Percentiles rank a stretch among this genome's conserved stretches.
These are phyloP conservation scores for Backusella westeae DNA, from an alignment of 192 early-diverging fungal species.

Conservation along the genomic window DNA sequence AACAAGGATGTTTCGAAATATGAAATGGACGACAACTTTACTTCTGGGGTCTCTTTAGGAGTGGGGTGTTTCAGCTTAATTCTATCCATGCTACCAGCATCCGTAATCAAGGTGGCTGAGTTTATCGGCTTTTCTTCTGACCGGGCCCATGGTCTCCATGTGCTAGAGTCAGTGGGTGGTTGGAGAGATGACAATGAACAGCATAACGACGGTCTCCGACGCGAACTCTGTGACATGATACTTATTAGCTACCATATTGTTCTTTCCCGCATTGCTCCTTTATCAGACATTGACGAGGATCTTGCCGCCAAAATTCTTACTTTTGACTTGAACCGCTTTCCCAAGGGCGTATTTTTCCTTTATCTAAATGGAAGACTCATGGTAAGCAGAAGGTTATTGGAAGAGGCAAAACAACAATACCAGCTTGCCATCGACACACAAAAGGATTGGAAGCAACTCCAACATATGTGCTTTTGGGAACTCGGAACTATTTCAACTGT, in stretches of 20 bases:
- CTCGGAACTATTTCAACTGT: constrained; percentile 65
- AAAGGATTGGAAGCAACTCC: constrained; percentile 72
- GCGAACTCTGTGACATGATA: constrained; percentile 74
- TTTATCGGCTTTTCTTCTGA: constrained; percentile 83
- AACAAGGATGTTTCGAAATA: constrained; percentile 44
- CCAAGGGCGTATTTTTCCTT: constrained; percentile 70
- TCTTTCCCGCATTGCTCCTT: constrained; percentile 65
- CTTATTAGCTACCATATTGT: constrained; percentile 77
- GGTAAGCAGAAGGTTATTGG: constrained; percentile 54
- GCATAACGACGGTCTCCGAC: constrained; percentile 59
- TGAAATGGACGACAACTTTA: constrained; percentile 76
- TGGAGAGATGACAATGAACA: constrained; percentile 45
- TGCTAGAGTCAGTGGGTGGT: constrained; percentile 70
- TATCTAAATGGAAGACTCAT: constrained; percentile 65
- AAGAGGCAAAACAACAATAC: constrained; percentile 61
- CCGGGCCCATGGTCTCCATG: constrained; percentile 68
- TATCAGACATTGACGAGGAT: constrained; percentile 65
- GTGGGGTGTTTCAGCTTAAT: constrained; percentile 82
- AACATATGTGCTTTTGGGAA: constrained; percentile 86
- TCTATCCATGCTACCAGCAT: constrained; percentile 73
- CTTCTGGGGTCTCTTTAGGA: constrained; percentile 76
- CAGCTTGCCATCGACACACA: constrained; percentile 52
- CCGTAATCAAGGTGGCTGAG: constrained; percentile 76
- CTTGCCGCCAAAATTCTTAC: constrained; percentile 61
- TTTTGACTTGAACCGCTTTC: constrained; percentile 52